phyloP scores from a whole-genome alignment of 352 stramenopile genomes.

The Phytophthora ohioensis region DNA sequence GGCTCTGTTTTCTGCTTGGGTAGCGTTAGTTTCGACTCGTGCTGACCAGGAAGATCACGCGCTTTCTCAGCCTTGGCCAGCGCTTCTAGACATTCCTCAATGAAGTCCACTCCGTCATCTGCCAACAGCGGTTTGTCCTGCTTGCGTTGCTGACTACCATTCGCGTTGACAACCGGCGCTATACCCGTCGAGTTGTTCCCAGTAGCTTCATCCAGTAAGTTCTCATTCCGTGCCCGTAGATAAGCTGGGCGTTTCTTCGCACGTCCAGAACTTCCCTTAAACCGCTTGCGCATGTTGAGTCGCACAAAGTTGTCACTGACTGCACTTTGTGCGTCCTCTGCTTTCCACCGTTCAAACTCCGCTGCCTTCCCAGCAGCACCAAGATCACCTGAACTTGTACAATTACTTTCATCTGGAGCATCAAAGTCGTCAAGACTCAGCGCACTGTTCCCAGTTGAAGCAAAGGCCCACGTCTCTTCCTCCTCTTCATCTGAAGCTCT shows the following conservation, averaged over 20 bases:
- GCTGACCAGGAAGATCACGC: slow-evolving; percentile 5
- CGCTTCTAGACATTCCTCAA: slow-evolving; percentile 79
- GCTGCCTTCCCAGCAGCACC: slow-evolving; percentile 20
- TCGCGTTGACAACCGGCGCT: slow-evolving; percentile 33
- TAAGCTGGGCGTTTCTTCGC: slow-evolving; percentile 77
- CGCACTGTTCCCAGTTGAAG: slow-evolving; percentile 31
- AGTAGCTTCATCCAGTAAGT: slow-evolving; percentile 32
- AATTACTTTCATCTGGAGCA: slow-evolving; percentile 2
- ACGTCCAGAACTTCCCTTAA: slow-evolving; percentile 73
- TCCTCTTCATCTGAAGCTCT: slow-evolving; percentile 17
- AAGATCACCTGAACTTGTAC: neutral
- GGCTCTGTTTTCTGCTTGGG: slow-evolving; percentile 18
- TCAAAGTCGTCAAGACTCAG: slow-evolving; percentile 59
- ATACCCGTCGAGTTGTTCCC: slow-evolving; percentile 24
- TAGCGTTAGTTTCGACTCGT: neutral
- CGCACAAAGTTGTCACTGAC: slow-evolving; percentile 86
- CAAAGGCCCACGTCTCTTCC: slow-evolving; percentile 47
- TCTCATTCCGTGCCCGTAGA: slow-evolving; percentile 50
- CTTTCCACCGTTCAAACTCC: slow-evolving; percentile 70
- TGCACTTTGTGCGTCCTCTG: slow-evolving; percentile 51
- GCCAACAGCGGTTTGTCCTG: slow-evolving; percentile 28
- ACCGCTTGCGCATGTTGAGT: slow-evolving; percentile 81
- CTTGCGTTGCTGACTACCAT: slow-evolving; percentile 40
- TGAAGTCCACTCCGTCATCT: slow-evolving; percentile 80
- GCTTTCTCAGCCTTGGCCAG: slow-evolving; percentile 51